Base-by-base conservation (phyloP, 1,284 basidiomycete genomes). In the Malassezia caprae region DNA sequence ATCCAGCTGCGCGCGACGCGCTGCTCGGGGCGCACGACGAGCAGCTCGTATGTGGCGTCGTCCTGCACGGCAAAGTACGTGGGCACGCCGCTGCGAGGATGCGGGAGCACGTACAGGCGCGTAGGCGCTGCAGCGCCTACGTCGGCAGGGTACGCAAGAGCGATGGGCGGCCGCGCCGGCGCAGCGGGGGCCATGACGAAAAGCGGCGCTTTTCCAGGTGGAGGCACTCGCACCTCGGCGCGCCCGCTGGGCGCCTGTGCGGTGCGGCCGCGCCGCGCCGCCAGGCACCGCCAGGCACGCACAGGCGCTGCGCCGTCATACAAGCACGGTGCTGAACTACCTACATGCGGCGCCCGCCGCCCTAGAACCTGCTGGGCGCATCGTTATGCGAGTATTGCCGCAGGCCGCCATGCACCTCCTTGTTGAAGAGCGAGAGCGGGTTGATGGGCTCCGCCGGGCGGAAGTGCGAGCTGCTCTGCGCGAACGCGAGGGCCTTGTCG, bases 401-500 rank as follows among this genome's bases (percentile, higher is more conserved):
- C 21, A 48, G n/a, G 12, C 12, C 8, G 17, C 31, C 11, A 15
- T 17, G n/a, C 19, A 24, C 21, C 19, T 41, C 41, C 12, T 44
- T 28, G 40, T 24, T 41, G 41, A 51, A 51, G 17, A 51, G 40
- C 12, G 27, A 32, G 4, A 51, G 30, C 19, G 46, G 46, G 46
- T 48, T 48, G 21, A 42, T 40, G 8, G 49, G 49, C 39, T 23
- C 39, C 6, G 44, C 44, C 1, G 42, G 35, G 26, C 50, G 55
- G 55, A 57, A 57, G 41, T 52, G 47, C 4, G 31, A 28, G 46
- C 55, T 57, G 49, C 37, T 35, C 46, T 57, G 55, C 37, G 50
- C 55, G 31, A 57, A 43, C n/a, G 55, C 46, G 8, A 67, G 56
- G 17, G 60, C 55, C 50, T 64, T 63, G 49, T 76, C 87, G 77